Evolutionary conservation across 2,329 filamentous ascomycete species (phyloP), one percentile per base, ranked within the genome.

Genomic region (Tolypocladium tropicale): DNA sequence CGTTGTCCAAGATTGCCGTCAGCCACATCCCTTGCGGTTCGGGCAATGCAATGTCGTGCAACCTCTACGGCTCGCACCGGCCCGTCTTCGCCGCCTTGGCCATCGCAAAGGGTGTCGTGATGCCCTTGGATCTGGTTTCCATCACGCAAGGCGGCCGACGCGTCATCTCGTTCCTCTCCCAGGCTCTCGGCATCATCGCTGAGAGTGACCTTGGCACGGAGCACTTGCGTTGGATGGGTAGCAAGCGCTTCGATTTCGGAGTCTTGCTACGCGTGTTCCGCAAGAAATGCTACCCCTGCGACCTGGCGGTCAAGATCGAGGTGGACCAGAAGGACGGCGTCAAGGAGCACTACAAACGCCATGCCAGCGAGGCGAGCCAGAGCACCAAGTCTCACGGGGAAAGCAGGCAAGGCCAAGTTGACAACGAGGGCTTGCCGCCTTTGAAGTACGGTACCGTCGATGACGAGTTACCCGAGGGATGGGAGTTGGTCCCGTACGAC

Each of bases 31-130:
- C 94, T 1, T 95, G 92, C 67, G 94, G 94, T 16, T 94, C 89
- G 53, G 94, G 94, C 6, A 99, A 99, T 70, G 94, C 90, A 25
- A 88, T 97, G 84, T 89, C 89, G 60, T 86, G 88, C 74, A 97
- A 96, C 69, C 74, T 95, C 51, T 90, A 90, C 62, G 94, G 93
- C 6, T 92, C 91, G 0, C 81, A 86, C 60, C 84, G 82, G 60
- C 81, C 88, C 10, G 88, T 84, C 58, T 70, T 89, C 50, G 90
- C 92, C 0, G 90, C 93, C 1, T 75, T 97, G 58, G 86, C 84
- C 28, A 85, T 96, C 51, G 82, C 96, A 65, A 99, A 99, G 70
- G 93, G 91, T 12, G 74, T 93, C 16, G 80, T 85, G n/a, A 94
- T 86, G 12, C 85, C 90, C 0, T 70, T 99, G 54, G 94, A 99